A percentile compares a stretch with the other conserved stretches of the same genome.
Conservation (phyloP, 441 rosid species). For the Brassica hybrid region DNA sequence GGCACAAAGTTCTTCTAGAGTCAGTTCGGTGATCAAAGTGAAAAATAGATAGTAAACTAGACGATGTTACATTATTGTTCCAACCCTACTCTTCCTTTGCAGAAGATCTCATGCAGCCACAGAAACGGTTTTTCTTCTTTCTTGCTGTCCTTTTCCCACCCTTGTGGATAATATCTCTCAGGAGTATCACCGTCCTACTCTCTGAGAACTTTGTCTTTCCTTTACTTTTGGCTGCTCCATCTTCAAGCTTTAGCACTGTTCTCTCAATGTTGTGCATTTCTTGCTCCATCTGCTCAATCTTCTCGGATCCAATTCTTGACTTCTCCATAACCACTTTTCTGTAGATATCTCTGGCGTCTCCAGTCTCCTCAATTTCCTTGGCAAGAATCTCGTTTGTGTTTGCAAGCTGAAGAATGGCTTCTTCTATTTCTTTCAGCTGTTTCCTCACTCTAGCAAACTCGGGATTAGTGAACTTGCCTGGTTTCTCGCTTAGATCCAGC, state of each 20-base stretch:
- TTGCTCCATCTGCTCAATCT: slow-evolving; percentile 71
- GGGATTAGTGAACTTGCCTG: slow-evolving; percentile 54
- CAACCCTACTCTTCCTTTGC: slow-evolving; percentile 43
- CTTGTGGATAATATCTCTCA: slow-evolving; percentile 73
- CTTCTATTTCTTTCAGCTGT: slow-evolving; percentile 74
- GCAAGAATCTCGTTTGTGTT: slow-evolving; percentile 56
- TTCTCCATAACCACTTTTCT: slow-evolving; percentile 61
- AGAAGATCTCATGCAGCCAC: slow-evolving; percentile 64
- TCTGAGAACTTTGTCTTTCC: slow-evolving; percentile 55
- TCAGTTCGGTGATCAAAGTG: slow-evolving; percentile 32
- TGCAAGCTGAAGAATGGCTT: slow-evolving; percentile 59
- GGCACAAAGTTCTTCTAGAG: slow-evolving; percentile 32
- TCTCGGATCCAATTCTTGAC: slow-evolving; percentile 69
- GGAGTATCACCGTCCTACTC: slow-evolving; percentile 61
- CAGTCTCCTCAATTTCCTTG: slow-evolving; percentile 59
- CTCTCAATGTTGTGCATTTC: slow-evolving; percentile 78
- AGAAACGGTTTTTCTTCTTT: slow-evolving; percentile 70
- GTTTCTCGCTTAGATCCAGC: slow-evolving; percentile 58
- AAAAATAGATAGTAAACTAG: slow-evolving; percentile 36
- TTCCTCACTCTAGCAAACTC: slow-evolving; percentile 61
- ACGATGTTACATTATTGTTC: slow-evolving; percentile 24
- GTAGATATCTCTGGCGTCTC: slow-evolving; percentile 47
- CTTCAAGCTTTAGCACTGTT: slow-evolving; percentile 74
- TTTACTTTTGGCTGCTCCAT: slow-evolving; percentile 57
- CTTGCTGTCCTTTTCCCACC: slow-evolving; percentile 63